These are phyloP conservation scores for Solanum megistacrolobum DNA, from an alignment of 257 asterid genomes.

Conservation along the genomic window DNA sequence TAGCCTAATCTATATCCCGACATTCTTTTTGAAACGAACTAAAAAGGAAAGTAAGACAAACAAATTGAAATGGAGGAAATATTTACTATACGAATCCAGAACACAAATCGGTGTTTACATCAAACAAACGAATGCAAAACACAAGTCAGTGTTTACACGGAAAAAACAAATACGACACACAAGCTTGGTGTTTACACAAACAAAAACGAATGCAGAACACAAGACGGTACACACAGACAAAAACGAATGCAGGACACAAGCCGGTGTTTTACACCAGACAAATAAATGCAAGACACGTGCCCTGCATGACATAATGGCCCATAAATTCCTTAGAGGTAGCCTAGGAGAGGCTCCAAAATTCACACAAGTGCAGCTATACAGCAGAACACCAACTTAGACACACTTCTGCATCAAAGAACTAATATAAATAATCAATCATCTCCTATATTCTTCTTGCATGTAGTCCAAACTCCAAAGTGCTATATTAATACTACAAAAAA, in stretches of 20 bases:
- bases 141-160: background rate
- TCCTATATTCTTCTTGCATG: background rate
- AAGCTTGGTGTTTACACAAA: background rate
- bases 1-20: no score
- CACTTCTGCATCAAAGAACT: background rate
- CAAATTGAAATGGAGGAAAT: background rate
- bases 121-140: background rate
- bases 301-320: background rate
- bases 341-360: background rate
- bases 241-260: background rate
- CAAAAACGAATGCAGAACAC: background rate
- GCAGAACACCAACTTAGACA: background rate
- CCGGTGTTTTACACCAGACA: background rate
- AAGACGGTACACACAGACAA: background rate
- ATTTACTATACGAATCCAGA: no score
- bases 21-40: background rate
- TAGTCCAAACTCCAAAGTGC: background rate
- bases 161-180: background rate
- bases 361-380: background rate
- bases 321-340: background rate
- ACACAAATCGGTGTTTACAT: background rate
- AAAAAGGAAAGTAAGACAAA: background rate
- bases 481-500: background rate
- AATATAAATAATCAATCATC: background rate
- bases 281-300: background rate